Percentiles rank a stretch among this genome's conserved stretches.
These are phyloP conservation scores for Leptographium lundbergii DNA, from an alignment of 2,329 filamentous ascomycete genomes.

Conservation along the genomic window DNA sequence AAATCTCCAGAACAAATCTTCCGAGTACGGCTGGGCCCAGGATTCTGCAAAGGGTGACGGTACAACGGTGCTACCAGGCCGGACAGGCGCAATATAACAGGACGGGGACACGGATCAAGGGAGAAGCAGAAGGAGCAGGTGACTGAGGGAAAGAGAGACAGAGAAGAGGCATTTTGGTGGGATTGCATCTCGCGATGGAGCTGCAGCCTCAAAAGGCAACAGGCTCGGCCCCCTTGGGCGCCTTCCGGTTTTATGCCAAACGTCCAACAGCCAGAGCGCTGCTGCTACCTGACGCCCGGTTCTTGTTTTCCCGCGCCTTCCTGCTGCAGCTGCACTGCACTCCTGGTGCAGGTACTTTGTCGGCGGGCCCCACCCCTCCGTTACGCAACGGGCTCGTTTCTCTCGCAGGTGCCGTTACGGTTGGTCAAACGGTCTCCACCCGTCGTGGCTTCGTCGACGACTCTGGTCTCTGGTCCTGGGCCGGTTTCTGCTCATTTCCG, in stretches of 20 bases:
- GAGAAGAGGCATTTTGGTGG: neutral
- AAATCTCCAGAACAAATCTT: neutral
- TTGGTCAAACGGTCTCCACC: neutral
- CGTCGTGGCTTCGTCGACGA: neutral
- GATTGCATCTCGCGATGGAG: neutral
- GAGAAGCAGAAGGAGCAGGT: neutral
- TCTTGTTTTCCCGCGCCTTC: neutral
- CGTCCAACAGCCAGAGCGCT: no score
- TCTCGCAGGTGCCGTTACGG: neutral
- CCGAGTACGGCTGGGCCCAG: neutral
- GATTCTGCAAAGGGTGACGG: neutral
- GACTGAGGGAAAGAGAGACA: neutral
- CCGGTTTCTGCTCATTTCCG: neutral
- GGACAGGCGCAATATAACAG: neutral
- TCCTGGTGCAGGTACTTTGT: neutral
- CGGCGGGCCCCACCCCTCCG: constrained; percentile 3
- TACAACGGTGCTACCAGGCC: neutral
- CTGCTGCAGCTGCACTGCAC: neutral
- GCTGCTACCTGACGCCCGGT: no score
- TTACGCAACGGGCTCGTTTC: constrained; percentile 9
- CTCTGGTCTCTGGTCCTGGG: neutral
- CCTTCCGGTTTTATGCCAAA: no score
- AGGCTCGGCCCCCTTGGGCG: no score
- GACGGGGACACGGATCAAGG: neutral
- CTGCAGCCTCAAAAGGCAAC: no score